Evolutionary conservation across 2,329 filamentous ascomycete genomes (phyloP), one percentile per base, ranked within the genome.

Genomic region (Rutstroemia sydowiana): DNA sequence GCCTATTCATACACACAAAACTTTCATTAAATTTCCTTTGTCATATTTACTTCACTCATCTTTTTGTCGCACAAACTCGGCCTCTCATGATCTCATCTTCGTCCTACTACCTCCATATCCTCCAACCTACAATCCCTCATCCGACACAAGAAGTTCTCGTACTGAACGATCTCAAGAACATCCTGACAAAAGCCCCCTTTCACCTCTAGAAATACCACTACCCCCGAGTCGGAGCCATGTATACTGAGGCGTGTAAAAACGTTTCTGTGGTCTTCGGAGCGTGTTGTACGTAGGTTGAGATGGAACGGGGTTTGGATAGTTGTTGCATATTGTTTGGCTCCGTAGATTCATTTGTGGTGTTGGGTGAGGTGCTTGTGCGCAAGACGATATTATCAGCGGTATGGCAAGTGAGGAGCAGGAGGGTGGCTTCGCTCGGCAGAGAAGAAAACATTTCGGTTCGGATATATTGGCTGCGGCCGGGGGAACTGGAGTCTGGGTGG

Each of bases 161-260:
- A n/a, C 36, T 6, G 7, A 8, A 8, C 36, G 16, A 39, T 7
- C 18, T n/a, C 36, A 44, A 44, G 8, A n/a, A 13, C 14, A 44
- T 30, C 23, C 41, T 44, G n/a, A 20, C 23, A 28, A 16, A 30
- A 44, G 18, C 28, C 23, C 28, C 41, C 3, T 44, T 44, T 44
- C 21, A 44, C 14, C 16, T 18, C 21, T 14, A 26, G 8, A 7
- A 16, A 44, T 28, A 44, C 28, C 21, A 16, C 41, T 44, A 28
- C 41, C 41, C 41, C 23, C 21, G 41, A 44, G 23, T 44, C 41
- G 41, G 41, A 30, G n/a, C 23, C 41, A 44, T 20, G 41, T 44
- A 44, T 44, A 44, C 41, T 44, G 41, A 44, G 28, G 11, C 28
- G 23, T 30, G 21, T 28, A 7, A 30, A 20, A 26, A 20, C 41